These are phyloP conservation scores for Thielaviopsis populi DNA, from an alignment of 2,329 filamentous ascomycete genomes.

Conservation along the genomic window DNA sequence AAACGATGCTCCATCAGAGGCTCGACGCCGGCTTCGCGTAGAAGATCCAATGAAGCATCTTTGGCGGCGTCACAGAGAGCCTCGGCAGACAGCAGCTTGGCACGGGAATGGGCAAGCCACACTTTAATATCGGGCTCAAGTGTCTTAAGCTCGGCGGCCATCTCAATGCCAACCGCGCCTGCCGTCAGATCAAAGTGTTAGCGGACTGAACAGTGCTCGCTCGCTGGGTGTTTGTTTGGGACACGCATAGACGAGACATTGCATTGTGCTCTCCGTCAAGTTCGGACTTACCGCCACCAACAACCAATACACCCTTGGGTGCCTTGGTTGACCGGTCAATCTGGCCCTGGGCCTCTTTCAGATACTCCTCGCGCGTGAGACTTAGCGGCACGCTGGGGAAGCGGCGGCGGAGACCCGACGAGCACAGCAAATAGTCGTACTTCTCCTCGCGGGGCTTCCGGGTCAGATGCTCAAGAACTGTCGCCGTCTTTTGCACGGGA, in stretches of 20 bases:
- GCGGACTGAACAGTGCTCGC: constrained; percentile 8
- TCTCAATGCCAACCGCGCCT: constrained; percentile 64
- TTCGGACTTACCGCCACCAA: constrained; percentile 42
- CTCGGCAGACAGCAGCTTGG: constrained; percentile 57
- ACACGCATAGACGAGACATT: background rate
- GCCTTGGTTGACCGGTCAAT: constrained; percentile 39
- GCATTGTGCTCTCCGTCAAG: constrained; percentile 25
- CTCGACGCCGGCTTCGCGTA: constrained; percentile 49
- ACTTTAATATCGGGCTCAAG: constrained; percentile 49
- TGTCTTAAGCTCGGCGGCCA: constrained; percentile 63
- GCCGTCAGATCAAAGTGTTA: constrained; percentile 19
- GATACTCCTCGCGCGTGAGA: constrained; percentile 44
- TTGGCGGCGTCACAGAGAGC: constrained; percentile 55
- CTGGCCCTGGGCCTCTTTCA: constrained; percentile 46
- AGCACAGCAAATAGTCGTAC: constrained; percentile 65
- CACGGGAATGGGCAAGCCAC: constrained; percentile 60
- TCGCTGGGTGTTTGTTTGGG: background rate
- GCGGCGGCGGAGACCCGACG: constrained; percentile 51
- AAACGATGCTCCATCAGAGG: constrained; percentile 48
- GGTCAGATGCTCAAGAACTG: constrained; percentile 35
- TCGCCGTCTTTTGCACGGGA: constrained; percentile 41
- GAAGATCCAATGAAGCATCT: constrained; percentile 41
- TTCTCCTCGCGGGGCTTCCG: constrained; percentile 28
- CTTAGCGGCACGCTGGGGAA: constrained; percentile 62
- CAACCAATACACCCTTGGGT: constrained; percentile 47